Base-by-base conservation (phyloP, 305 asterid species). In the Striga hermonthica region DNA sequence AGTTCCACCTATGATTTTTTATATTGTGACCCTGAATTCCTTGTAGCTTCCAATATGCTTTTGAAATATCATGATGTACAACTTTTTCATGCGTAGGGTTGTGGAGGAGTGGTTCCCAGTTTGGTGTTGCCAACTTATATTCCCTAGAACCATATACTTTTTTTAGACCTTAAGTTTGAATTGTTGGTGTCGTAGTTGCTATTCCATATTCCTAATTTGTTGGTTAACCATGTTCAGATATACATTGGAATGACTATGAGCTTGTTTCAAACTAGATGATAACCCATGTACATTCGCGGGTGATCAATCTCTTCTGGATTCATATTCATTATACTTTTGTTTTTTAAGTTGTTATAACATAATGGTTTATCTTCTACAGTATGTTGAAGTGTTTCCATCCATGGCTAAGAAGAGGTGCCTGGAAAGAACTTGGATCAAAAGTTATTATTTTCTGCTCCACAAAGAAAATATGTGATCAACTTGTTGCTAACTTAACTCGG, bases 191-290 rank as follows among this genome's bases (percentile, higher is more conserved):
- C n/a, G n/a, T n/a, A n/a, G n/a, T n/a, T n/a, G n/a, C n/a, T n/a
- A n/a, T n/a, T n/a, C n/a, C n/a, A n/a, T n/a, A n/a, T n/a, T n/a
- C n/a, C 96, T 43, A 96, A 94, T 76, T 84, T 94, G 58, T 75
- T 94, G 67, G 81, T 80, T 59, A 83, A 88, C 66, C 96, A 97
- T 57, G 95, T 90, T 62, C 99, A 94, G 73, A 96, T 94, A 57
- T 90, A 94, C 84, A 94, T 94, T 58, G 99, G 99, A 69, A 84
- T 68, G 93, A 82, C 36, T 80, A 94, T 40, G 99, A 86, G 80
- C 97, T 94, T 49, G 99, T 79, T 47, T 98, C 99, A 13, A 94
- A 94, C 91, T 91, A 88, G 83, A 82, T 98, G 39, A 94, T 91
- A 58, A 94, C 99, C 47, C 99, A 94, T 96, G 98, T 94, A 70